Conservation (phyloP, 2,329 filamentous ascomycete species). For the Elsinoe australis region DNA sequence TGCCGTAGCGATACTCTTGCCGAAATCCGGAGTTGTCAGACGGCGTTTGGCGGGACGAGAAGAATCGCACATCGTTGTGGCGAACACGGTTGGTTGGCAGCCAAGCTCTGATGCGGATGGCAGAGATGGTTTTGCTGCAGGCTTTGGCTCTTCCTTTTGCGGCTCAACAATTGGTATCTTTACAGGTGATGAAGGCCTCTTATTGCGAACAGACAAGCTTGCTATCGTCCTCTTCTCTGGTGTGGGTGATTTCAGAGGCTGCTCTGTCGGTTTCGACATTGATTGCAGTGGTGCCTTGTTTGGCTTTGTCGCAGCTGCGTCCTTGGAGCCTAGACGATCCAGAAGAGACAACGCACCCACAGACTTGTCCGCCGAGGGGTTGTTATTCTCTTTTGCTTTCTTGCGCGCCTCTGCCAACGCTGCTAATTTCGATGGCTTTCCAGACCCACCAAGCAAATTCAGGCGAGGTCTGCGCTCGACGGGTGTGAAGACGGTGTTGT, state of each 20-base stretch:
- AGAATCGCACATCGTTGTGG: slow-evolving; percentile 16
- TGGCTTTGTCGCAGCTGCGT: slow-evolving; percentile 5
- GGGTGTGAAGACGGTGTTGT: slow-evolving; percentile 53
- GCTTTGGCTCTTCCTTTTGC: neutral
- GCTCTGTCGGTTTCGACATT: neutral
- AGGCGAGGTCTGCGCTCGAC: slow-evolving; percentile 51
- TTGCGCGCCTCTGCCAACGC: slow-evolving; percentile 79
- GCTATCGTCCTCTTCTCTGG: neutral
- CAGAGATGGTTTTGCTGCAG: too few species aligned
- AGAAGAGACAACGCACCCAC: slow-evolving; percentile 36
- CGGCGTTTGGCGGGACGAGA: neutral
- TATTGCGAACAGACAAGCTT: slow-evolving; percentile 15
- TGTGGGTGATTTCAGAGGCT: neutral
- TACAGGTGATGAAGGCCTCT: slow-evolving; percentile 15
- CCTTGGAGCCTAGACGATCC: slow-evolving; percentile 36
- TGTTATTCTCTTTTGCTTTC: slow-evolving; percentile 49
- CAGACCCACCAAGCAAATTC: slow-evolving; percentile 70
- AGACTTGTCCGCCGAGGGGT: slow-evolving; percentile 43
- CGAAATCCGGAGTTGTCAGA: neutral
- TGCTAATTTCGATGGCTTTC: slow-evolving; percentile 82
- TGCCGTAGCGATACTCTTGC: neutral
- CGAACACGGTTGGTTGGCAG: slow-evolving; percentile 19
- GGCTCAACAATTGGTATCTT: neutral
- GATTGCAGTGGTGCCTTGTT: neutral
- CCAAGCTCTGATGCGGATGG: slow-evolving; percentile 4